These are phyloP conservation scores for Globisporangium megalacanthum DNA, from an alignment of 352 stramenopile species.

Conservation along the genomic window DNA sequence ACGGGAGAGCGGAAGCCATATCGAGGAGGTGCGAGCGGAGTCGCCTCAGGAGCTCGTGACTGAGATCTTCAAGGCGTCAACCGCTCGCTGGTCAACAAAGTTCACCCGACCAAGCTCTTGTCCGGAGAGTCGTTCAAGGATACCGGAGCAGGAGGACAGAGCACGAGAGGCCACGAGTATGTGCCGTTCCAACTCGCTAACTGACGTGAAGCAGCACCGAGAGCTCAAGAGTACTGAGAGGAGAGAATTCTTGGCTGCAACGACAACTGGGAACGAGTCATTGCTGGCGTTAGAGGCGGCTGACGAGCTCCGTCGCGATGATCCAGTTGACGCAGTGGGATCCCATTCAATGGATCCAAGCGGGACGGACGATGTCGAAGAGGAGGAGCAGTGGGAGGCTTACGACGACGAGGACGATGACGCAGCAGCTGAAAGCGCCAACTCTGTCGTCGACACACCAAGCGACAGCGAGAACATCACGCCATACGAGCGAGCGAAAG, in stretches of 20 bases:
- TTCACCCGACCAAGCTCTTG: slow-evolving; percentile 4
- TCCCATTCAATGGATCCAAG: neutral
- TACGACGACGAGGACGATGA: slow-evolving; percentile 3
- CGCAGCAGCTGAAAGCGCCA: neutral
- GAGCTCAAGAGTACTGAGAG: neutral
- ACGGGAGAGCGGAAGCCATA: neutral
- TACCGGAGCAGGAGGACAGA: too few relatives aligned
- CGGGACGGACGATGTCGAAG: neutral
- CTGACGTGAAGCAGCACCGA: neutral
- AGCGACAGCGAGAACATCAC: too few relatives aligned
- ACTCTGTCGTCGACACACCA: too few relatives aligned
- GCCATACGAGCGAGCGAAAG: neutral
- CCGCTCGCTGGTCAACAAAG: neutral
- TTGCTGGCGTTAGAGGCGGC: neutral
- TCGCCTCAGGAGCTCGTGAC: slow-evolving; percentile 4
- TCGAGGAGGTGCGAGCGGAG: slow-evolving; percentile 2
- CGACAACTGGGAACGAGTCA: neutral
- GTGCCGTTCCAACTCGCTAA: neutral
- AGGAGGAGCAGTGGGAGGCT: slow-evolving; percentile 4
- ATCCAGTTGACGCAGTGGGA: neutral
- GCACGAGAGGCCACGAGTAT: neutral
- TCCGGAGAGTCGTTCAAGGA: neutral
- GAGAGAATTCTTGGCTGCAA: too few relatives aligned
- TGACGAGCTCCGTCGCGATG: neutral
- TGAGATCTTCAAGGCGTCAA: neutral